Percentiles rank a stretch among this genome's conserved stretches.
phyloP scores from a whole-genome alignment of 1,284 basidiomycete genomes.

The Cystodermella granulosa region DNA sequence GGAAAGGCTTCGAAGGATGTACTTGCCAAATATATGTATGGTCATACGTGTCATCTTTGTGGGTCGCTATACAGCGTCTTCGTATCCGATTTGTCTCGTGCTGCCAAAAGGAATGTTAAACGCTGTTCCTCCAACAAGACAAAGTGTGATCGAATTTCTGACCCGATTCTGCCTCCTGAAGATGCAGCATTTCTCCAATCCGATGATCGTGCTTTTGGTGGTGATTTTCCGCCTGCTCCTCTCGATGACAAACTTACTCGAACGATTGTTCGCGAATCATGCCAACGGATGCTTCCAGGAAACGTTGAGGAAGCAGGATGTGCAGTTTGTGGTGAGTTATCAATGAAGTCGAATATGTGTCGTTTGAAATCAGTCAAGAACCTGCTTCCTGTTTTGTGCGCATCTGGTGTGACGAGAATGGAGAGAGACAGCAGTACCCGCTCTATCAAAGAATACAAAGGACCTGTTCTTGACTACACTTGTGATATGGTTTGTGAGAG shows the following conservation, averaged over 20 bases:
- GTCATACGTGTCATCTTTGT: no score
- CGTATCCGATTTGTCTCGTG: not conserved
- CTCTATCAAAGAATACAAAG: constrained; percentile 5
- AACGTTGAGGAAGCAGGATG: not conserved
- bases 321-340: no score
- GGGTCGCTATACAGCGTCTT: not conserved
- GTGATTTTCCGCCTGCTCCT: no score
- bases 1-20: not conserved
- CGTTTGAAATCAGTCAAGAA: not conserved
- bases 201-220: no score
- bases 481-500: constrained; percentile 15
- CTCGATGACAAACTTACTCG: no score
- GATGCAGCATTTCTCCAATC: not conserved
- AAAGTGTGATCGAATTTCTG: constrained; percentile 17
- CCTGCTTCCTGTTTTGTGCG: not conserved
- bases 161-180: not conserved
- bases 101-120: not conserved
- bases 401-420: no score
- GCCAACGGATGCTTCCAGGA: not conserved
- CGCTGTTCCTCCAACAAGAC: constrained; percentile 5
- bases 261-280: not conserved
- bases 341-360: not conserved
- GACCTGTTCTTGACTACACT: no score
- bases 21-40: not conserved
- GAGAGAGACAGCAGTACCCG: not conserved